These are phyloP conservation scores for Pseudocercospora macadamiae DNA, from an alignment of 2,329 filamentous ascomycete species.

Conservation along the genomic window DNA sequence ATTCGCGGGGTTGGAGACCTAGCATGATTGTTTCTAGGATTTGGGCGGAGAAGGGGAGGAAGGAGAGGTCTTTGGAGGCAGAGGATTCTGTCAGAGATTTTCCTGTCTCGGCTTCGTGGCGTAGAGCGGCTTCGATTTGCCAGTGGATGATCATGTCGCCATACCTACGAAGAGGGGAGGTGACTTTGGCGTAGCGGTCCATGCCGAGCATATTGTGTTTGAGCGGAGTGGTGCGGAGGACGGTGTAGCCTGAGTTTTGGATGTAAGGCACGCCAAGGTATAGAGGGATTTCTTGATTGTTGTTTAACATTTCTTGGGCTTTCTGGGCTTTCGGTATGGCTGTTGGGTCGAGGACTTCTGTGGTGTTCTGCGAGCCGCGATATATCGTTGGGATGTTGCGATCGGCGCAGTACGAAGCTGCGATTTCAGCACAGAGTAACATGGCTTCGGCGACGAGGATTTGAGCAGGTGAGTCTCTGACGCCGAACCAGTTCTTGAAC, in stretches of 20 bases:
- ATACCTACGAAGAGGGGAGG: slow-evolving; percentile 64
- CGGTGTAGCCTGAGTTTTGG: slow-evolving; percentile 44
- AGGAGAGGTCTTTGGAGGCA: slow-evolving; percentile 29
- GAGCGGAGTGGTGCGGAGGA: slow-evolving; percentile 51
- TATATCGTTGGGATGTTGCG: slow-evolving; percentile 56
- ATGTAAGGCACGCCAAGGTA: slow-evolving; percentile 48
- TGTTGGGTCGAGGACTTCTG: slow-evolving; percentile 11
- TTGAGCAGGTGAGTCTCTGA: slow-evolving; percentile 15
- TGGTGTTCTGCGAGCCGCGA: slow-evolving; percentile 41
- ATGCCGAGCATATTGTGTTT: slow-evolving; percentile 57
- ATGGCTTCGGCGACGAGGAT: slow-evolving; percentile 54
- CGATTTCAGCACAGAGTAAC: slow-evolving; percentile 58
- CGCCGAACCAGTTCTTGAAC: slow-evolving; percentile 40
- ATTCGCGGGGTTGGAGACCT: slow-evolving; percentile 48
- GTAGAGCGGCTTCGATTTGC: slow-evolving; percentile 65
- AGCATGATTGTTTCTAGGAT: slow-evolving; percentile 55
- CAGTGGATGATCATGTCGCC: slow-evolving; percentile 65
- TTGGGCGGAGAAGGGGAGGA: slow-evolving; percentile 54
- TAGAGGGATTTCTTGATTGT: slow-evolving; percentile 42
- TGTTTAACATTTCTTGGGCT: slow-evolving; percentile 42
- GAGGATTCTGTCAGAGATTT: too few relatives aligned
- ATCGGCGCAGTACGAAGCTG: slow-evolving; percentile 55
- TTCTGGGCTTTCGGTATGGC: slow-evolving; percentile 32
- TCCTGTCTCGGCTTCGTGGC: slow-evolving; percentile 55
- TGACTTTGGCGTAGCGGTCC: slow-evolving; percentile 59